phyloP scores from a whole-genome alignment of 495 filamentous ascomycete species.

The Tuber calosporum region DNA sequence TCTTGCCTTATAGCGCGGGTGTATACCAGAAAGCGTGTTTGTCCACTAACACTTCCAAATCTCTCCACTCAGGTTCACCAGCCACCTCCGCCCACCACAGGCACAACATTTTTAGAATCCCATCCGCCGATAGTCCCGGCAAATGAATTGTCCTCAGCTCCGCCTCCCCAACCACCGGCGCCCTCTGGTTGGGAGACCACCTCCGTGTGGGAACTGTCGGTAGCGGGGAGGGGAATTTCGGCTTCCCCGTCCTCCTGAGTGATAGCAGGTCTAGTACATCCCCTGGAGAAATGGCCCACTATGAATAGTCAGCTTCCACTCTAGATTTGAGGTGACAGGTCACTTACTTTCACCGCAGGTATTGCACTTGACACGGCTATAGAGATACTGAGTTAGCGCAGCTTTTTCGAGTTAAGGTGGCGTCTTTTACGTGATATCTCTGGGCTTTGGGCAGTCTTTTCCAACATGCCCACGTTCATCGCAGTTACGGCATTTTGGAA shows the following conservation, averaged over 20 bases:
- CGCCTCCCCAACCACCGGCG: neutral
- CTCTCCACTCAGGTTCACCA: neutral
- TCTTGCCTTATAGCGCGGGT: neutral
- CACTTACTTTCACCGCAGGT: constrained; percentile 63
- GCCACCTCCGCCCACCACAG: neutral
- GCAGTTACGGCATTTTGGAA: constrained; percentile 62
- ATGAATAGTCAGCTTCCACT: constrained; percentile 25
- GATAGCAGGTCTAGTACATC: constrained; percentile 52
- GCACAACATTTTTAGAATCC: neutral
- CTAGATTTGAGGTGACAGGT: neutral
- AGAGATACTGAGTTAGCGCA: constrained; percentile 39
- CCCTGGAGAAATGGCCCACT: constrained; percentile 62
- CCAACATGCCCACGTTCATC: constrained; percentile 62
- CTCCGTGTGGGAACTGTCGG: neutral
- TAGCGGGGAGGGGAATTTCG: neutral
- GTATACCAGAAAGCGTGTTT: neutral
- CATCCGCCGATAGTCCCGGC: neutral
- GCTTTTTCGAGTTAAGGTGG: neutral
- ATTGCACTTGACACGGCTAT: constrained; percentile 62
- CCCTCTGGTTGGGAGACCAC: neutral
- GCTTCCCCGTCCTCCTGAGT: constrained; percentile 34
- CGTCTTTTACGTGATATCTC: constrained; percentile 53
- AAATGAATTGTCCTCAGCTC: neutral
- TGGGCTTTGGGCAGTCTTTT: constrained; percentile 69
- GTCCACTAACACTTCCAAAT: neutral